These are phyloP conservation scores for Fusarium nelsonii DNA, from an alignment of 2,329 filamentous ascomycete genomes.

Conservation along the genomic window DNA sequence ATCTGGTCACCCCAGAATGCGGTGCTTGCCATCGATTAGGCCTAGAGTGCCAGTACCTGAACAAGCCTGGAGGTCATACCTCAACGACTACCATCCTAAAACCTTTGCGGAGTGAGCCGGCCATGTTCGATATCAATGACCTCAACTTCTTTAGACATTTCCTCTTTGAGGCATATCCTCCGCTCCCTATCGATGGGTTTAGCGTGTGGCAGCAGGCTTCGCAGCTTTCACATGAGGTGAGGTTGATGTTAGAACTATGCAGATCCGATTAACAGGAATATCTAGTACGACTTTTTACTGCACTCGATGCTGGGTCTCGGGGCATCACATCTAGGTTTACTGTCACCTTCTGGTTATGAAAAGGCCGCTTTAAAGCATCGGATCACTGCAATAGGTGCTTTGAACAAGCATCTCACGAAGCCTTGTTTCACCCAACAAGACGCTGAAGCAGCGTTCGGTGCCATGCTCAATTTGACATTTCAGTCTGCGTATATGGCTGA, in stretches of 20 bases:
- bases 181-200: slow-evolving; percentile 54
- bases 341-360: slow-evolving; percentile 41
- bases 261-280: neutral
- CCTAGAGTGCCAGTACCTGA: slow-evolving; percentile 53
- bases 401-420: slow-evolving; percentile 53
- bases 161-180: slow-evolving; percentile 59
- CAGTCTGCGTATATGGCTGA: slow-evolving; percentile 57
- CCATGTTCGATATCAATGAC: slow-evolving; percentile 57
- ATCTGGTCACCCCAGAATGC: slow-evolving; percentile 53
- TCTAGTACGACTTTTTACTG: slow-evolving; percentile 56
- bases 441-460: slow-evolving; percentile 54
- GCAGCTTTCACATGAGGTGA: slow-evolving; percentile 54
- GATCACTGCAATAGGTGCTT: slow-evolving; percentile 52
- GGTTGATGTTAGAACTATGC: neutral
- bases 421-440: slow-evolving; percentile 48
- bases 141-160: slow-evolving; percentile 68
- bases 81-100: slow-evolving; percentile 17
- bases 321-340: slow-evolving; percentile 54
- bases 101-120: slow-evolving; percentile 38
- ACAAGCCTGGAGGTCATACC: neutral
- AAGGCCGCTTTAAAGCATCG: slow-evolving; percentile 53
- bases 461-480: slow-evolving; percentile 54
- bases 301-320: slow-evolving; percentile 58
- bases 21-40: slow-evolving; percentile 53
- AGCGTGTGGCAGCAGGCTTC: slow-evolving; percentile 55